phyloP scores from a whole-genome alignment of 139 green algal genomes.

The Chlamydomonas applanata region DNA sequence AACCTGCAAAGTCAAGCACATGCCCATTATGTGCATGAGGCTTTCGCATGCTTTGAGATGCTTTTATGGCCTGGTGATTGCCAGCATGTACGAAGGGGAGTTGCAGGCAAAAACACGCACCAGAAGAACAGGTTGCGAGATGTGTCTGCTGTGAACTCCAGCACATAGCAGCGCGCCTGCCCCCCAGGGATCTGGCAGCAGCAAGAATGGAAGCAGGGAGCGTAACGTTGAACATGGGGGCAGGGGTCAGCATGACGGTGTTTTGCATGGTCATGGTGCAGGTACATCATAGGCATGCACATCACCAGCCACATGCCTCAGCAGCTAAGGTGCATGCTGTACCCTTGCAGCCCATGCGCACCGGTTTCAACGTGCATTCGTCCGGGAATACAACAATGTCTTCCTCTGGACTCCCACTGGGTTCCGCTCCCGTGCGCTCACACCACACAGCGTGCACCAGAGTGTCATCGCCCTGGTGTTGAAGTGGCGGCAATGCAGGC shows the following conservation, averaged over 20 bases:
- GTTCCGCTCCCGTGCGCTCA: conserved; percentile 5
- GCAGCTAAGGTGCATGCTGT: not conserved
- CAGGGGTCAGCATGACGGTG: not conserved
- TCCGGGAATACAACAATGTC: conserved; percentile 35
- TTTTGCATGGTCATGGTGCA: not conserved
- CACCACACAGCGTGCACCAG: conserved; percentile 31
- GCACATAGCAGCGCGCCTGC: conserved; percentile 12
- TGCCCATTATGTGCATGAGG: not conserved
- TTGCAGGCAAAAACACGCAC: too few species aligned
- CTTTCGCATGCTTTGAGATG: not conserved
- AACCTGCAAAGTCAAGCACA: conserved; percentile 7
- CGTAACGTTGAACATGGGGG: not conserved
- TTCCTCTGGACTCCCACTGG: conserved; percentile 2
- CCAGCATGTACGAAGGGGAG: not conserved
- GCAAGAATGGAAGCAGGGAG: not conserved
- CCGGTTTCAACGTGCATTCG: conserved; percentile 13
- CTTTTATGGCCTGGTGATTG: not conserved
- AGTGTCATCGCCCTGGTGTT: conserved; percentile 14
- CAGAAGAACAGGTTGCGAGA: conserved; percentile 36
- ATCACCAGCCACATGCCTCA: not conserved
- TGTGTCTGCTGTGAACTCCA: conserved; percentile 27
- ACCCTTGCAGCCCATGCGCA: not conserved
- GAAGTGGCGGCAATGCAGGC: too few species aligned
- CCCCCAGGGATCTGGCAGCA: conserved; percentile 20
- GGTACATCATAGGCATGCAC: not conserved